Base-by-base conservation (phyloP, 441 rosid species). In the Flueggea neowawraea region DNA sequence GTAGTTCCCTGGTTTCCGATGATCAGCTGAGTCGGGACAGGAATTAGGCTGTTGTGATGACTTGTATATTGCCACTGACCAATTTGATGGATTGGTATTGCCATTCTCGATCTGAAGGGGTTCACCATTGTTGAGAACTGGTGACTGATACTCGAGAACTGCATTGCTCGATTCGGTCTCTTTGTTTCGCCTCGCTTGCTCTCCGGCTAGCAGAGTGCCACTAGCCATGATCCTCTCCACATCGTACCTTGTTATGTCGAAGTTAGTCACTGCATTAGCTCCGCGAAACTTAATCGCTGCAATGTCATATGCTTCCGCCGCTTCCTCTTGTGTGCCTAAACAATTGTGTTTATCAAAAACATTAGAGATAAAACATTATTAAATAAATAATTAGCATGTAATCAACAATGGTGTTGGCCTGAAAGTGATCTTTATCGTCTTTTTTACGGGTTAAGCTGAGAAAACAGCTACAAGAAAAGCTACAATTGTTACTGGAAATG, bases 251-350 rank as follows among this genome's bases (percentile, higher is more conserved):
- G 89, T 81, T 52, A 91, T 87, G 73, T 91, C 96, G 12, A 94
- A 94, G 80, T 94, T 94, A 0, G 99, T 94, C 15, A 94, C 99
- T 10, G 97, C 99, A 65, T 88, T 91, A 13, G 78, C 86, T 7
- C 98, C 98, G 0, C 97, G 92, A 71, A 93, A 93, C 67, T 93
- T 93, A 43, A 93, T 90, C 1, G 97, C 97, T 3, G 98, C 98
- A 10, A 93, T 54, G 50, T 93, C 98, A 16, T 93, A 93, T 0
- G 99, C 97, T 73, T 94, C 99, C 0, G 97, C 99, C 7, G 97
- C 99, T 82, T 94, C 99, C 78, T 91, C 99, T 74, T 94, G 97
- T 10, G 99, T 94, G 69, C 97, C 96, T 91, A 72, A 52, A 60
- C 39, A 33, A n/a, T n/a, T n/a, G n/a, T n/a, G n/a, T n/a, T n/a